Base-by-base conservation (phyloP, 352 stramenopile genomes). In the Globisporangium barbulae region DNA sequence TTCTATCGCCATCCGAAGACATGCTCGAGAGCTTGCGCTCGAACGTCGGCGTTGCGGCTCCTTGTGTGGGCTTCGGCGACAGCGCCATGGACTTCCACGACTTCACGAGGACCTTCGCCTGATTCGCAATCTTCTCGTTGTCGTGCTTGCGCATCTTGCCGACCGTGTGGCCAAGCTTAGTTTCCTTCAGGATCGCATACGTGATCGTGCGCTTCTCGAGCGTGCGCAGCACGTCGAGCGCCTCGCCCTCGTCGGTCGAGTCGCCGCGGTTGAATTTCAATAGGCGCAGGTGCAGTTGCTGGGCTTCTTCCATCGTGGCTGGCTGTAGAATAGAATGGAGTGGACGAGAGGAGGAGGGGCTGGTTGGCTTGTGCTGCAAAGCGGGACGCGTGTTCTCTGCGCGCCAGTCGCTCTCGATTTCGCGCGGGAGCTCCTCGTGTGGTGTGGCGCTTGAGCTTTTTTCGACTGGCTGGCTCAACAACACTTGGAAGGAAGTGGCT, bases 101-200 rank as follows among this genome's bases (percentile, higher is more conserved):
- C 73, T 94, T 96, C 39, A 97, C 81, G 31, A 97, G 75, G 33
- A 74, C 61, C 37, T 90, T 91, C 30, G 89, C 88, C 44, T 85
- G 62, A 58, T 75, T 82, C 49, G 86, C 80, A 61, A 97, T 79
- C 70, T 88, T 84, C 39, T 89, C 82, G 71, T 96, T 82, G 47
- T 88, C 78, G 71, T 97, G 83, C 74, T 97, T 96, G 65, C 86
- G 85, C 66, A 96, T 75, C 70, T 96, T 96, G 53, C 86, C 85
- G 37, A 96, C 79, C 21, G 85, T 94, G 64, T 93, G 82, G 49
- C 85, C 85, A 31, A 94, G 69, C 66, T 93, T 91, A 47, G 85
- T 94, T 62, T 94, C 85, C 67, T 93, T 94, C 37, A 94, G 75
- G 53, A 94, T 76, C 19, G 64, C 65, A 48, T 89, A 78, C 41